Percentiles rank a stretch among this genome's conserved stretches.
These are phyloP conservation scores for Sechiopsis laciniata DNA, from an alignment of 306 rosid genomes.

Conservation along the genomic window DNA sequence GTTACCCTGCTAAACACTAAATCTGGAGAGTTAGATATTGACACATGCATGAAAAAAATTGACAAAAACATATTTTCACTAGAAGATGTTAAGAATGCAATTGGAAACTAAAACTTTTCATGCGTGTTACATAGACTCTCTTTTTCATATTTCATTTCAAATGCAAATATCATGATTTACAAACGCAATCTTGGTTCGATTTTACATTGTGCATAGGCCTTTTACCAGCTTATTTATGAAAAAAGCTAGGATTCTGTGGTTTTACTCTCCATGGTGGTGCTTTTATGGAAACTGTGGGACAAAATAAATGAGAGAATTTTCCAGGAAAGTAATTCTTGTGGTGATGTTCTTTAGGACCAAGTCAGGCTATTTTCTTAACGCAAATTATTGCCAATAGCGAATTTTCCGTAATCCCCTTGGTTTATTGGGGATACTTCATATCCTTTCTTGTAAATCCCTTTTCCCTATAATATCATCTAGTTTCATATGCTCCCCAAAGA, in stretches of 20 bases:
- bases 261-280: too few relatives aligned
- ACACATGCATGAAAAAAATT: neutral
- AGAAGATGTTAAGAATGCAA: neutral
- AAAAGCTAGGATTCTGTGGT: neutral
- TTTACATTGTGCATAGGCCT: neutral
- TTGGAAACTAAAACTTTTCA: neutral
- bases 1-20: neutral
- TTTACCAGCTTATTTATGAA: neutral
- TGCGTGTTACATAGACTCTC: neutral
- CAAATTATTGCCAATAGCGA: too few relatives aligned
- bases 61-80: neutral
- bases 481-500: neutral
- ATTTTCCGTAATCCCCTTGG: neutral
- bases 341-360: neutral
- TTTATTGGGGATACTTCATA: too few relatives aligned
- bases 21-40: neutral
- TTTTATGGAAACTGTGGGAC: too few relatives aligned
- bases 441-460: neutral
- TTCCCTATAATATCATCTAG: neutral
- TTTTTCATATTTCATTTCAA: neutral
- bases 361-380: neutral
- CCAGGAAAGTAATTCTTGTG: neutral
- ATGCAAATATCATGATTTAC: neutral
- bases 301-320: neutral
- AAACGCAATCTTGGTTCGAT: neutral